Base-by-base conservation (phyloP, 805 yeast species). In the Saccharomyces cerevisiae region DNA sequence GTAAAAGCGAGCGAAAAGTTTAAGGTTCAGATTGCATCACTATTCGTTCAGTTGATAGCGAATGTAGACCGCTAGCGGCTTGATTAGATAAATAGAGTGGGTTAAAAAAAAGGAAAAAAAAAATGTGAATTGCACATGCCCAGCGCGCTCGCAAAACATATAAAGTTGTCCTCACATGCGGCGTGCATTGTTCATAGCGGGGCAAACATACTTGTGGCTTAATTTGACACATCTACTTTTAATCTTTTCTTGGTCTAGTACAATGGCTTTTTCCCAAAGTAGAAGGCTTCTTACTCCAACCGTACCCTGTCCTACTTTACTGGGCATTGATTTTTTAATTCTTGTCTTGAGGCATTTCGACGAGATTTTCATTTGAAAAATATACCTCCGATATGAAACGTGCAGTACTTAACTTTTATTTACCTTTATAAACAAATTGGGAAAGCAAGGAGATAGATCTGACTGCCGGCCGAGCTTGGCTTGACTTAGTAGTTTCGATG, bases 391-490 rank as follows among this genome's bases (percentile, higher is more conserved):
- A 36, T 36, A 36, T 36, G 24, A 36, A 14, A 36, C 24, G 17
- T 36, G 43, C 28, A 21, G n/a, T 29, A 31, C 24, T 9, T 29
- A 14, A 29, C 21, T 31, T 21, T 26, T 53, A 51, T 49, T 54
- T 52, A 11, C 56, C 59, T 49, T 55, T 59, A 47, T 63, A 63
- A 8, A 56, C 55, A 55, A 50, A 63, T 49, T 61, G 55, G 26
- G 67, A 59, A 8, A 63, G 51, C 36, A 59, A 53, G 1, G 67
- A 62, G 11, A 55, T 46, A 4, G 65, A 56, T 48, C 66, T 61
- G 8, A 47, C 48, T 6, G 64, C 59, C 2, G 61, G 58, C 14
- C 59, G 48, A 17, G 24, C 17, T 36, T 36, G 43, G 24, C 24
- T 36, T 36, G 22, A 9, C 11, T 17, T n/a, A 22, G 24, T 36